A percentile compares a stretch with the other conserved stretches of the same genome.
Evolutionary conservation across 805 yeast genomes (phyloP).

Genomic region (Starmerella apicola): DNA sequence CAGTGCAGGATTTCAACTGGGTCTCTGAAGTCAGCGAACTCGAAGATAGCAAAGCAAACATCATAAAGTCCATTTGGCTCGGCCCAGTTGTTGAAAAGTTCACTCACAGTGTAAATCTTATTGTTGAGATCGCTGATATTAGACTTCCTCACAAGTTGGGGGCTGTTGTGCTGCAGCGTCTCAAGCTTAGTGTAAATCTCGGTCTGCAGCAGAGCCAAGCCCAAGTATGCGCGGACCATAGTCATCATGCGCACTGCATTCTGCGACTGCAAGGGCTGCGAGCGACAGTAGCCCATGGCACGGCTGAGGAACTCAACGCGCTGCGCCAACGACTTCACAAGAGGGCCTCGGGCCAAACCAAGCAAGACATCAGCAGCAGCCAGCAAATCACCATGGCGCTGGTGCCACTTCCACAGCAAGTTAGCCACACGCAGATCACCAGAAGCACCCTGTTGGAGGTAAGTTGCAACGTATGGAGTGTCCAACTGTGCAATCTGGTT

Average conservation of each 20-base stretch:
- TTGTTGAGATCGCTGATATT: constrained; percentile 47
- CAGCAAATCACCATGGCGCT: constrained; percentile 63
- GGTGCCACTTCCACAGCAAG: constrained; percentile 77
- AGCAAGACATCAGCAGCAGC: constrained; percentile 77
- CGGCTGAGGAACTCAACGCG: constrained; percentile 82
- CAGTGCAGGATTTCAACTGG: constrained; percentile 68
- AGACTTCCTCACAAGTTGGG: constrained; percentile 34
- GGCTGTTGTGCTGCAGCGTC: neutral
- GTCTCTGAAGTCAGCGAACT: constrained; percentile 74
- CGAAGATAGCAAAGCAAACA: constrained; percentile 63
- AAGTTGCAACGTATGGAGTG: constrained; percentile 68
- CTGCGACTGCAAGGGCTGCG: constrained; percentile 64
- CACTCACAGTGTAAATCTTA: constrained; percentile 58
- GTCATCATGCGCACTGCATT: constrained; percentile 59
- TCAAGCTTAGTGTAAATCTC: constrained; percentile 35
- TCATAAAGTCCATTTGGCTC: constrained; percentile 82
- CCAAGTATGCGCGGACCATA: constrained; percentile 64
- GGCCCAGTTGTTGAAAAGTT: constrained; percentile 72
- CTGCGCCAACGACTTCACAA: constrained; percentile 51
- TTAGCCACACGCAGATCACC: constrained; percentile 64
- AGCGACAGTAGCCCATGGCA: constrained; percentile 85
- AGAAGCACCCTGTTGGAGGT: constrained; percentile 39
- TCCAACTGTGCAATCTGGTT: constrained; percentile 67
- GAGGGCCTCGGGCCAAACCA: constrained; percentile 57
- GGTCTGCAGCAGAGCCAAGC: constrained; percentile 75